phyloP scores from a whole-genome alignment of 768 basidiomycete species.

The Neoboletus magnificus region DNA sequence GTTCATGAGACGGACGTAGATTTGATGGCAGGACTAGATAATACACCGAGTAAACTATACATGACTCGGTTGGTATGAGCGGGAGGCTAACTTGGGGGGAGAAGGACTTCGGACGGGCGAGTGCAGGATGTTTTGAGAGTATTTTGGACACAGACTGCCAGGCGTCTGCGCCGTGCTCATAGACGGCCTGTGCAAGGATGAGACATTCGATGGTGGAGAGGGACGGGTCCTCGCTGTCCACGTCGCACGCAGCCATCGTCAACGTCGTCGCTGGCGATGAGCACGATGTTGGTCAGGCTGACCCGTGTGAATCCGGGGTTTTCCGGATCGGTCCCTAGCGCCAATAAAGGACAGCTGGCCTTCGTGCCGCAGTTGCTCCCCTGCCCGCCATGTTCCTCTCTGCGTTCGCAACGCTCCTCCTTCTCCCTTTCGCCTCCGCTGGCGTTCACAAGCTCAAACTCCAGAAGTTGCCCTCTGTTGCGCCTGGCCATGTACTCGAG shows the following conservation, averaged over 20 bases:
- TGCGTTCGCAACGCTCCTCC: slow-evolving; percentile 36
- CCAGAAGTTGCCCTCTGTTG: slow-evolving; percentile 70
- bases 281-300: not conserved
- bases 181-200: slow-evolving; percentile 81
- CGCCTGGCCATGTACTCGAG: slow-evolving; percentile 63
- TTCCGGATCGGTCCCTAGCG: slow-evolving; percentile 7
- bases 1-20: slow-evolving; percentile 67
- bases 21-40: slow-evolving; percentile 59
- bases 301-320: slow-evolving; percentile 18
- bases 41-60: slow-evolving; percentile 18
- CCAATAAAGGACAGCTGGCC: slow-evolving; percentile 24
- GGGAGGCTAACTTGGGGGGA: slow-evolving; percentile 54
- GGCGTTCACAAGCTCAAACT: slow-evolving; percentile 85
- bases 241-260: slow-evolving; percentile 7
- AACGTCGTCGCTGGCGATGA: slow-evolving; percentile 7
- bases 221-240: slow-evolving; percentile 7
- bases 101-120: slow-evolving; percentile 58
- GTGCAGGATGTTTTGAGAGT: slow-evolving; percentile 68
- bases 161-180: slow-evolving; percentile 68
- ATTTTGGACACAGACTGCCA: slow-evolving; percentile 69
- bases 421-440: slow-evolving; percentile 47
- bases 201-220: slow-evolving; percentile 61
- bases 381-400: slow-evolving; percentile 43
- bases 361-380: slow-evolving; percentile 5
- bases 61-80: slow-evolving; percentile 7